Percentiles rank a stretch among this genome's conserved stretches.
Evolutionary conservation across 345 rosid genomes (phyloP).

Genomic region (Mallotus nudiflorus): DNA sequence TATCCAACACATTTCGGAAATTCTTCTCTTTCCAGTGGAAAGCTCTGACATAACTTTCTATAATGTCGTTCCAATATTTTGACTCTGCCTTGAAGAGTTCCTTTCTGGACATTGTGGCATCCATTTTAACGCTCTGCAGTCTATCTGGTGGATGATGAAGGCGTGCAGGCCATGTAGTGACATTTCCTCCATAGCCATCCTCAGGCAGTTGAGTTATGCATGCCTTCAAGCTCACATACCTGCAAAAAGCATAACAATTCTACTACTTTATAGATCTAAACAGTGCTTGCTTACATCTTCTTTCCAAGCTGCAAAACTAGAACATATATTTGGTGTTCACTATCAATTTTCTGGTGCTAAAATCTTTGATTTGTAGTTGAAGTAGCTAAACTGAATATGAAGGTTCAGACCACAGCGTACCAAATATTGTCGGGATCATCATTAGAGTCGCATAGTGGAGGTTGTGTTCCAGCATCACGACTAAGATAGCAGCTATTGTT

Average conservation of each 20-base stretch:
- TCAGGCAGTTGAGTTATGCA: conserved; percentile 55
- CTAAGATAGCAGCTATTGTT: conserved; percentile 57
- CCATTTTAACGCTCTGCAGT: conserved; percentile 61
- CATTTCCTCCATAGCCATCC: conserved; percentile 55
- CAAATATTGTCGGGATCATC: conserved; percentile 65
- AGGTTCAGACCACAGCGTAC: conserved; percentile 31
- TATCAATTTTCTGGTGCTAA: not conserved
- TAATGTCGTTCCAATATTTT: conserved; percentile 54
- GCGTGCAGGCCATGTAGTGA: conserved; percentile 61
- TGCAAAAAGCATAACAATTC: conserved; percentile 27
- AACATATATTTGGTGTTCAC: not conserved
- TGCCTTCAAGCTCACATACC: conserved; percentile 53
- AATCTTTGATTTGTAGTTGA: not conserved
- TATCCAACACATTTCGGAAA: conserved; percentile 59
- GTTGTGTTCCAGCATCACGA: conserved; percentile 40
- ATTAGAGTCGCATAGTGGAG: conserved; percentile 49
- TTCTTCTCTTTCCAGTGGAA: conserved; percentile 56
- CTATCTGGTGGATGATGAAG: conserved; percentile 61
- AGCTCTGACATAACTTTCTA: conserved; percentile 49
- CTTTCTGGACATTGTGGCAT: conserved; percentile 55
- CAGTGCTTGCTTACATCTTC: not conserved
- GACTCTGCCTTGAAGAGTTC: conserved; percentile 64
- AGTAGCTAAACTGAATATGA: not conserved
- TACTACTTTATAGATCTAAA: not conserved
- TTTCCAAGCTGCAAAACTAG: not conserved